Evolutionary conservation across 371 early-diverging fungal species (phyloP), one percentile per base, ranked within the genome.

Genomic region (Rhizomucor miehei): DNA sequence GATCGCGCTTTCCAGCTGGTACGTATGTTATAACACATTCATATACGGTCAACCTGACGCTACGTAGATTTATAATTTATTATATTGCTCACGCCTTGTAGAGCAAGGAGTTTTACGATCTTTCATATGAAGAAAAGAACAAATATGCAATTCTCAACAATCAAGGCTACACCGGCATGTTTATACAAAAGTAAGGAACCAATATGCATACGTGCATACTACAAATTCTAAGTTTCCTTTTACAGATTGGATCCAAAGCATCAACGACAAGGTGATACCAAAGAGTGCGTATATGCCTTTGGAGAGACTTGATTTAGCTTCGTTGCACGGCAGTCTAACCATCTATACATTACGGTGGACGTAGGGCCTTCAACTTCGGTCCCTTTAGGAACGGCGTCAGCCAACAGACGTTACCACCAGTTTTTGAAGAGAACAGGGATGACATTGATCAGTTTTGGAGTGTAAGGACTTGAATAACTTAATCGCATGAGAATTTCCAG

Each of bases 241-340:
- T 36, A 36, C 54, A 76, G 80, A 23, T 59, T 84, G 52, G 80
- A 85, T 57, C 79, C 83, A 34, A 72, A 73, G 44, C 58, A 70
- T 44, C 81, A 82, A 62, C 72, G 63, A 21, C 69, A 74, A 41
- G 85, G 85, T 5, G 86, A 86, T 62, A 67, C 77, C 60, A 86
- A 86, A 72, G 86, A 86, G 84, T 81, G 73, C 61, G 71, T 60
- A n/a, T n/a, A n/a, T n/a, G n/a, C n/a, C n/a, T n/a, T n/a, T n/a
- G n/a, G n/a, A n/a, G n/a, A n/a, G n/a, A n/a, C n/a, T n/a, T n/a
- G n/a, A n/a, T n/a, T n/a, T n/a, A n/a, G n/a, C n/a, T n/a, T n/a
- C n/a, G n/a, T n/a, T n/a, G n/a, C n/a, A n/a, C n/a, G n/a, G n/a
- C n/a, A n/a, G n/a, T n/a, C n/a, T n/a, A n/a, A n/a, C n/a, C n/a